Conservation (phyloP, 2,329 filamentous ascomycete genomes). For the Aspergillus sp. region DNA sequence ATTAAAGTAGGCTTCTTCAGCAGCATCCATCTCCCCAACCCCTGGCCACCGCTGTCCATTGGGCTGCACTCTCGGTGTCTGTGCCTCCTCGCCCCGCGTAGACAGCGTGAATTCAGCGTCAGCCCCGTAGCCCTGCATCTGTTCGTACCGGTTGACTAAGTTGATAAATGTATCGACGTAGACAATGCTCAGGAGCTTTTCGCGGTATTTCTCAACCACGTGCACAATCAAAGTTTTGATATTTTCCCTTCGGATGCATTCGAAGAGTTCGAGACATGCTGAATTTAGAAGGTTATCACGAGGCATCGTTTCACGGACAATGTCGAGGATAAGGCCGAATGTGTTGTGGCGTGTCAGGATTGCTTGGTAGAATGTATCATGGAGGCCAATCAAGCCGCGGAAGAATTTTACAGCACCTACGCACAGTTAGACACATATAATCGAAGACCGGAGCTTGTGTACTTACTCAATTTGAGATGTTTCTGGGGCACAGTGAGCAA, state of each 20-base stretch:
- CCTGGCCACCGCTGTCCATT: constrained; percentile 60
- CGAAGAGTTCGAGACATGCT: constrained; percentile 88
- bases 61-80: constrained; percentile 37
- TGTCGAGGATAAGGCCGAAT: constrained; percentile 75
- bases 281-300: constrained; percentile 91
- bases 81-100: constrained; percentile 61
- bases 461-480: constrained; percentile 79
- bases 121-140: constrained; percentile 61
- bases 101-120: constrained; percentile 61
- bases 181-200: constrained; percentile 65
- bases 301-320: constrained; percentile 78
- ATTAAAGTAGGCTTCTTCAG: constrained; percentile 93
- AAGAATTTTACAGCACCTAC: constrained; percentile 88
- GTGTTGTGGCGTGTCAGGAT: constrained; percentile 76
- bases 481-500: constrained; percentile 80
- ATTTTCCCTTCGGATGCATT: constrained; percentile 75
- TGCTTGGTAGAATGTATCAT: constrained; percentile 86
- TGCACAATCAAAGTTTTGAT: constrained; percentile 77
- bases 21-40: constrained; percentile 74
- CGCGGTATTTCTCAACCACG: constrained; percentile 75
- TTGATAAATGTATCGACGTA: constrained; percentile 81
- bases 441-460: not conserved
- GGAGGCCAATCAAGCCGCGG: constrained; percentile 72
- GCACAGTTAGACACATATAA: constrained; percentile 2
- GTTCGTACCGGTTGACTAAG: constrained; percentile 70